Conservation (phyloP, 2,329 filamentous ascomycete genomes). For the Orbilia quercus region DNA sequence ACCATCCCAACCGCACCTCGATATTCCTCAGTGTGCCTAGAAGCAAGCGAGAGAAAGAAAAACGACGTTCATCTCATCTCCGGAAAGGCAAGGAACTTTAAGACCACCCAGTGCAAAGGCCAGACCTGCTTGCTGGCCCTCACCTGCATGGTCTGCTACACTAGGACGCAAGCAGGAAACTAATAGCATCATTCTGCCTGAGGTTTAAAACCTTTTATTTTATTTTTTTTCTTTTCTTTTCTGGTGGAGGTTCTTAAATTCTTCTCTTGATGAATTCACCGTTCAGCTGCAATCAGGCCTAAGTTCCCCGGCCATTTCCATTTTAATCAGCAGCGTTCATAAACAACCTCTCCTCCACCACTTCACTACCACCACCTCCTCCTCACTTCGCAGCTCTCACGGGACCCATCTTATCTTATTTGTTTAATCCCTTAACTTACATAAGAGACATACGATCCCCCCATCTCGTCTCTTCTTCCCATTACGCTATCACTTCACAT, state of each 20-base stretch:
- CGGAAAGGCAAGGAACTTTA: conserved; percentile 54
- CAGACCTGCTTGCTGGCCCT: conserved; percentile 39
- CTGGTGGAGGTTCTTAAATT: neutral
- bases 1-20: conserved; percentile 14
- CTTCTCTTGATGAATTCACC: conserved; percentile 11
- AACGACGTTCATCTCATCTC: conserved; percentile 55
- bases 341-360: conserved; percentile 25
- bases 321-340: conserved; percentile 55
- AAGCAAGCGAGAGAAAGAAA: no score
- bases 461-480: neutral
- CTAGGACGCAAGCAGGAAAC: conserved; percentile 56
- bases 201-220: conserved; percentile 7
- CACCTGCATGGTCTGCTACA: conserved; percentile 42
- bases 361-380: conserved; percentile 22
- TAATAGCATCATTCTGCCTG: conserved; percentile 52
- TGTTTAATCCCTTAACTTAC: conserved; percentile 16
- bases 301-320: conserved; percentile 56
- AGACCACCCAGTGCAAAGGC: conserved; percentile 34
- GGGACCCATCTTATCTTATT: conserved; percentile 16
- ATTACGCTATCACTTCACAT: neutral
- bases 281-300: conserved; percentile 47
- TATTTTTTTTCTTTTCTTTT: conserved; percentile 6
- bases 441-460: neutral
- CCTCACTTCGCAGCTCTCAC: conserved; percentile 19
- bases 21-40: no score